Base-by-base conservation (phyloP, 1,284 basidiomycete species). In the Trametes versicolor region DNA sequence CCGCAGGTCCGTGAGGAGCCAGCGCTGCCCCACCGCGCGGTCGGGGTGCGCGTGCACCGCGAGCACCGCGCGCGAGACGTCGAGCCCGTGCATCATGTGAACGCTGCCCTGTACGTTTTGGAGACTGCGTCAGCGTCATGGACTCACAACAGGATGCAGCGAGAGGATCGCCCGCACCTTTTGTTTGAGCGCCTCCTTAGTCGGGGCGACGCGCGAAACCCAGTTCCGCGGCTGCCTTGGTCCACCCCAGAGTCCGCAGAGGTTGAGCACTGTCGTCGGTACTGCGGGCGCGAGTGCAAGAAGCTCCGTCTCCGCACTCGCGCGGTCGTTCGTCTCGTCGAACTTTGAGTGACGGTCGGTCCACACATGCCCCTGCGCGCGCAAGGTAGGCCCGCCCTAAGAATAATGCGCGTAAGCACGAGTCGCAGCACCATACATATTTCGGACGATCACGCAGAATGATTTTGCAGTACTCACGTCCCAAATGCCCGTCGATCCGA, bases 401-500 rank as follows among this genome's bases (percentile, higher is more conserved):
- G 19, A 7, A 51, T 29, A 52, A 29, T 34, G n/a, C 17, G 29
- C 13, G 21, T 39, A 4, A 53, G 36, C 25, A 13, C 9, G n/a
- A n/a, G n/a, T 34, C 34, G 9, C 52, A 17, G 12, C 19, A 34
- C 21, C 27, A n/a, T n/a, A n/a, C n/a, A n/a, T n/a, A n/a, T n/a
- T n/a, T n/a, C n/a, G 8, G 8, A 32, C 29, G 29, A 8, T 32
- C 29, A 4, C 29, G 29, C 29, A 3, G 29, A 32, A 8, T n/a
- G 17, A n/a, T 3, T 10, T 0, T 10, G 10, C 17, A 32, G 32
- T 13, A 76, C 86, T 74, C 69, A 87, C 87, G 72, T 84, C 84
- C 84, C 85, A 90, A n/a, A 89, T 87, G 12, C 85, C 82, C 4
- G 85, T 86, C 10, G 83, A 82, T 0, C 89, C 88, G n/a, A 90